Base-by-base conservation (phyloP, 164 flowering plant genomes). In the Magnolia kwangsiensis region DNA sequence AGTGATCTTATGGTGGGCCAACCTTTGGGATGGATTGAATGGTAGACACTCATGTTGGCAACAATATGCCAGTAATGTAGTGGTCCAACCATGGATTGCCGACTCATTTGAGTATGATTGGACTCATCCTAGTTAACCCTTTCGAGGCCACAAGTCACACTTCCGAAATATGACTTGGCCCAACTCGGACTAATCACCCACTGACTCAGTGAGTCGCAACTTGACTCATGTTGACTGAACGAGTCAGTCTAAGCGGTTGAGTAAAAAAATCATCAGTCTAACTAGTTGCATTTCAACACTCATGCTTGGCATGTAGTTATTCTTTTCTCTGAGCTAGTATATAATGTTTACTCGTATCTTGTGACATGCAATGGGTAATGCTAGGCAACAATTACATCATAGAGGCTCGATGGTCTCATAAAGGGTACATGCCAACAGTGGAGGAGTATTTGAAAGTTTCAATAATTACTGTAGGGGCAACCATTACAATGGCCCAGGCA, bases 321-420 rank as follows among this genome's bases (percentile, higher is more conserved):
- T 6, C 4, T 13, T 8, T 11, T 72, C 27, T 4, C 10, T 71
- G 23, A 5, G 14, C n/a, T n/a, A 11, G 8, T 27, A 21, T 72
- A 4, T 4, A 50, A 51, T 51, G 11, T 7, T 13, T 58, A 11
- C 1, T 7, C 27, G 7, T 73, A 2, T 21, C 9, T 14, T 78
- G 3, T 19, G 69, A 4, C 9, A 5, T 37, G 16, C 58, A 87
- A 88, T 89, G 90, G 89, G 78, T 76, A 72, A 82, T 72, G 19
- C 78, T 83, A 65, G 85, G 89, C 49, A 80, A 82, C 55, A 37
- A 87, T 21, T 65, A 83, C 75, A 29, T 82, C 6, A 74, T 72
- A 77, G 91, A 87, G 71, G 88, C 91, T 69, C 79, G 79, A 68
- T 89, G 91, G 90, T 75, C 76, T 50, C 71, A 74, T 64, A 74